A percentile compares a stretch with the other conserved stretches of the same genome.
These are phyloP conservation scores for Fusarium odoratissimum DNA, from an alignment of 2,329 filamentous ascomycete genomes.

Conservation along the genomic window DNA sequence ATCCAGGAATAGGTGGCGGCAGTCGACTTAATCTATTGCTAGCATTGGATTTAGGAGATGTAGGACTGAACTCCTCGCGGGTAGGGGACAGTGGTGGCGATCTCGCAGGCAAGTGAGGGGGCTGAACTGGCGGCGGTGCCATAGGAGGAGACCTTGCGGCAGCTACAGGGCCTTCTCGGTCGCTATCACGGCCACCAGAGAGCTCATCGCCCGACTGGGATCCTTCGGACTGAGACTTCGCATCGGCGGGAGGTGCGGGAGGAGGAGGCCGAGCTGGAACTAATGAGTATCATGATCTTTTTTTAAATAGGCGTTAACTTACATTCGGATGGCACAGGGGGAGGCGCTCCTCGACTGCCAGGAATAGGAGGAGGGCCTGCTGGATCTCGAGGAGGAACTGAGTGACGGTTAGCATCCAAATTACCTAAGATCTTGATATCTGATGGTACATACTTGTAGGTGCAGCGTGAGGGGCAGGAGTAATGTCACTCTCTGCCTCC, in stretches of 20 bases:
- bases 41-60: constrained; percentile 56
- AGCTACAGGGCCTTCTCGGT: constrained; percentile 47
- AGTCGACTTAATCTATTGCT: constrained; percentile 68
- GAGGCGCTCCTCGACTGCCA: constrained; percentile 64
- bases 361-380: constrained; percentile 59
- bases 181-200: constrained; percentile 63
- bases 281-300: constrained; percentile 44
- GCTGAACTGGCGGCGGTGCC: constrained; percentile 53
- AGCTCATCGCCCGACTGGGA: constrained; percentile 92
- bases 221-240: constrained; percentile 77
- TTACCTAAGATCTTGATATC: not conserved
- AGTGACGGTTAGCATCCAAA: constrained; percentile 43
- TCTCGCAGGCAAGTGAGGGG: constrained; percentile 43
- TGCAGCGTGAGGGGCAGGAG: constrained; percentile 48
- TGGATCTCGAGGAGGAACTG: constrained; percentile 50
- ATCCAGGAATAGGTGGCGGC: constrained; percentile 71
- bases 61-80: constrained; percentile 54
- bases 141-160: constrained; percentile 55
- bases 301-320: constrained; percentile 51
- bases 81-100: constrained; percentile 49
- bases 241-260: constrained; percentile 61
- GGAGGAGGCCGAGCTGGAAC: constrained; percentile 71
- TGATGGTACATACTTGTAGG: constrained; percentile 37
- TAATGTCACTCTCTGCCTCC: constrained; percentile 51
- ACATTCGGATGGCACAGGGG: constrained; percentile 71